Percentiles rank a stretch among this genome's conserved stretches.
phyloP scores from a whole-genome alignment of 345 rosid species.

The Streptanthus diversifolius region DNA sequence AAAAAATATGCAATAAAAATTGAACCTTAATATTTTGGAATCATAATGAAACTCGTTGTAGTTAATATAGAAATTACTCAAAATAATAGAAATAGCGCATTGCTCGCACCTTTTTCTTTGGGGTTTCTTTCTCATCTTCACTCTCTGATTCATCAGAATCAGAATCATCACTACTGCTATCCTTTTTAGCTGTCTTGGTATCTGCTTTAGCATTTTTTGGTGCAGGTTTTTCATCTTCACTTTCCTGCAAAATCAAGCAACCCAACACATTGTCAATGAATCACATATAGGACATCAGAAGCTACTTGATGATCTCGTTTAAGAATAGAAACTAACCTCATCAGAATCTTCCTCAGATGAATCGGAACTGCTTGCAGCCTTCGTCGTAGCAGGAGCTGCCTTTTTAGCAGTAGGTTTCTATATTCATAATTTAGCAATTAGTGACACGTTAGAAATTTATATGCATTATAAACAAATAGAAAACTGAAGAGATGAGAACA shows the following conservation, averaged over 20 bases:
- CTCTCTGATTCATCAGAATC: conserved; percentile 47
- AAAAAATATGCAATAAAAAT: too few species aligned
- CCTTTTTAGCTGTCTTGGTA: conserved; percentile 38
- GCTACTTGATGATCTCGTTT: neutral
- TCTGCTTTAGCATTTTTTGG: conserved; percentile 43
- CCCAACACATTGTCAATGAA: neutral
- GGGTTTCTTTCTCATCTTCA: conserved; percentile 53
- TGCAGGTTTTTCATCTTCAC: conserved; percentile 52
- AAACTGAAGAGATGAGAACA: neutral
- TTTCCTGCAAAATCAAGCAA: conserved; percentile 21
- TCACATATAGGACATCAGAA: neutral
- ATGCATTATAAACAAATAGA: neutral
- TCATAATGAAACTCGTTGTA: neutral
- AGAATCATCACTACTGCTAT: conserved; percentile 50
- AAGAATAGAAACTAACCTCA: conserved; percentile 4
- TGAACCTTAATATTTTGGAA: neutral
- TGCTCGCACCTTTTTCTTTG: conserved; percentile 42
- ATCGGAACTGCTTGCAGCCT: conserved; percentile 35
- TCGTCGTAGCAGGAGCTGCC: conserved; percentile 28
- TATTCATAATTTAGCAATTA: neutral
- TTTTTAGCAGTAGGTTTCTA: conserved; percentile 38
- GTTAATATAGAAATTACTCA: too few species aligned
- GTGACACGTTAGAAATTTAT: neutral
- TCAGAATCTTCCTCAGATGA: conserved; percentile 37
- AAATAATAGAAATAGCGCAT: neutral